Base-by-base conservation (phyloP, 441 rosid species). In the Pelargonium myrrhifolium region DNA sequence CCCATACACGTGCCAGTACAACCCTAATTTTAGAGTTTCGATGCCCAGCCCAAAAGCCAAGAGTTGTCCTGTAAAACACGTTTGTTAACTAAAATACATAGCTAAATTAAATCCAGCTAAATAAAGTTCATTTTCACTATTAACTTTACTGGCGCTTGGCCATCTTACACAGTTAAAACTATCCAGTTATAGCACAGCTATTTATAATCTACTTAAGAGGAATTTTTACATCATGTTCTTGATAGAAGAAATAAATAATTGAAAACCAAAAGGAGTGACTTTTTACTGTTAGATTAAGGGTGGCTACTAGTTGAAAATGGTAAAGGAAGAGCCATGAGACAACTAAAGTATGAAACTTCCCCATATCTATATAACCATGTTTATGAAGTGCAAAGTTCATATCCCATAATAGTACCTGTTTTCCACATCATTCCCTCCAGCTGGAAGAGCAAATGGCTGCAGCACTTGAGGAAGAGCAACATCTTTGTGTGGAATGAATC, bases 11-110 rank as follows among this genome's bases (percentile, higher is more conserved):
- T 10, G 99, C 97, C 71, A 93, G 83, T 75, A 91, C 87, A 31
- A 93, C 99, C 68, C 99, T 83, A 64, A 93, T 93, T 80, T 87
- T 93, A 6, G 99, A 93, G 82, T 93, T 93, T 43, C 99, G 77
- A 75, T 91, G 96, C 74, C 96, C 99, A 35, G 93, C 96, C 99
- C 99, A 93, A 76, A 93, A 93, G 20, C 90, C 97, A 79, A 93
- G 96, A 0, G 78, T 71, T 62, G 93, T 87, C 89, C 98, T 93
- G 87, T 83, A 81, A 75, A 80, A 70, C 64, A 72, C 62, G 64
- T 31, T 77, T 12, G 62, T 72, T 40, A 71, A 71, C 53, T 11
- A 45, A 11, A 45, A 3, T 12, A 45, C 15, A 45, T 45, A 11
- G 2, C 53, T 45, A 45, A 0, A 47, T 3, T 47, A 15, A 47